phyloP scores from a whole-genome alignment of 1,284 basidiomycete genomes.

The Puccinia polysora region DNA sequence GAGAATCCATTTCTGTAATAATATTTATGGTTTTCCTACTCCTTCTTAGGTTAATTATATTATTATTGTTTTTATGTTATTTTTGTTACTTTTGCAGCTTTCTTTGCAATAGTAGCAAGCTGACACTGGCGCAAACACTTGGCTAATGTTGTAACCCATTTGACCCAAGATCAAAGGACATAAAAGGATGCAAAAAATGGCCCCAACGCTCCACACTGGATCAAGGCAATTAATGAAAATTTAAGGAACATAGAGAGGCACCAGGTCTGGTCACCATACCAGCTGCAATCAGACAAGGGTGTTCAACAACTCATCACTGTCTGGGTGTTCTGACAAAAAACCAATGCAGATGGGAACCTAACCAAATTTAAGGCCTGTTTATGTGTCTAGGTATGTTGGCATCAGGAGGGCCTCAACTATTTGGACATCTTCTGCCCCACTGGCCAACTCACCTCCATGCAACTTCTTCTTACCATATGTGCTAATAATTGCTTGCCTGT shows the following conservation, averaged over 20 bases:
- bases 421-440: neutral
- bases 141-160: neutral
- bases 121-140: no score
- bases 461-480: neutral
- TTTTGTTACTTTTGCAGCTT: no score
- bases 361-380: slow-evolving; percentile 9
- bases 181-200: neutral
- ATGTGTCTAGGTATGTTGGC: neutral
- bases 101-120: no score
- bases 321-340: slow-evolving; percentile 4
- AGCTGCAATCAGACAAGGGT: no score
- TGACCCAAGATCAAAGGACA: neutral
- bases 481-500: neutral
- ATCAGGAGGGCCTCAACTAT: slow-evolving; percentile 1
- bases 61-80: no score
- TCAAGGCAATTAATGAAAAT: no score
- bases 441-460: neutral
- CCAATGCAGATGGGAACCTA: neutral
- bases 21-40: no score
- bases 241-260: no score
- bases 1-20: no score
- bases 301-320: no score
- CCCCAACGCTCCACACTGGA: no score
- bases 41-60: no score
- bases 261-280: neutral